These are phyloP conservation scores for Metarhizium humberi DNA, from an alignment of 2,329 filamentous ascomycete genomes.

Conservation along the genomic window DNA sequence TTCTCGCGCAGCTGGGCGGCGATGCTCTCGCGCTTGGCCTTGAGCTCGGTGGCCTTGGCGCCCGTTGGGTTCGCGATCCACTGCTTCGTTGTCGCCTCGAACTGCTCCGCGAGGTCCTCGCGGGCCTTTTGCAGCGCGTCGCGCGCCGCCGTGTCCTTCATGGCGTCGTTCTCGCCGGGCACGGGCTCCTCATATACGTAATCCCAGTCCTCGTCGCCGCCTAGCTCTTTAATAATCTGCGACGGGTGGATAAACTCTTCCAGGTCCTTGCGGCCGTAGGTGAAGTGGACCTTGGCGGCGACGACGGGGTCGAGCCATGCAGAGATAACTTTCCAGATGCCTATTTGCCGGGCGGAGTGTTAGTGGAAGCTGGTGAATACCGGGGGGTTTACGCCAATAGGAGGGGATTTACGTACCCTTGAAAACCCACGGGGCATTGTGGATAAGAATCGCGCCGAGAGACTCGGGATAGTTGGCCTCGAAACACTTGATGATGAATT, in stretches of 20 bases:
- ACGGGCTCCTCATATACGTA: slow-evolving; percentile 57
- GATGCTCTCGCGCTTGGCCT: slow-evolving; percentile 33
- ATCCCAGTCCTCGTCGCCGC: slow-evolving; percentile 56
- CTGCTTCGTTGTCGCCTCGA: slow-evolving; percentile 47
- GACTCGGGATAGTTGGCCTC: slow-evolving; percentile 73
- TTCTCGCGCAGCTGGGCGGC: slow-evolving; percentile 44
- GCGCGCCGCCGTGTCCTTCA: slow-evolving; percentile 34
- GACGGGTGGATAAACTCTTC: slow-evolving; percentile 53
- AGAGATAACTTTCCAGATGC: slow-evolving; percentile 53
- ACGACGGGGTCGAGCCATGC: slow-evolving; percentile 72
- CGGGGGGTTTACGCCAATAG: neutral
- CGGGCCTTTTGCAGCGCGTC: slow-evolving; percentile 42
- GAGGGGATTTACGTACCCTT: slow-evolving; percentile 18
- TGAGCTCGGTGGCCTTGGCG: slow-evolving; percentile 11
- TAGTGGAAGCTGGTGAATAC: no score
- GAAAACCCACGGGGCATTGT: slow-evolving; percentile 70
- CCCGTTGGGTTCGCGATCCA: slow-evolving; percentile 41
- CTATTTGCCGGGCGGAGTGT: slow-evolving; percentile 7
- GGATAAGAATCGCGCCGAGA: slow-evolving; percentile 59
- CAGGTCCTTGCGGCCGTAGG: slow-evolving; percentile 51
- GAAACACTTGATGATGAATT: slow-evolving; percentile 72
- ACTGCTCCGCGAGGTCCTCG: slow-evolving; percentile 40
- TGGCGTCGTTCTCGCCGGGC: slow-evolving; percentile 47
- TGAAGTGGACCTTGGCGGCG: slow-evolving; percentile 63
- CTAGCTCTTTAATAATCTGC: slow-evolving; percentile 45